Evolutionary conservation across 805 yeast genomes (phyloP), one percentile per base, ranked within the genome.

Genomic region (Blastobotrys robertii): DNA sequence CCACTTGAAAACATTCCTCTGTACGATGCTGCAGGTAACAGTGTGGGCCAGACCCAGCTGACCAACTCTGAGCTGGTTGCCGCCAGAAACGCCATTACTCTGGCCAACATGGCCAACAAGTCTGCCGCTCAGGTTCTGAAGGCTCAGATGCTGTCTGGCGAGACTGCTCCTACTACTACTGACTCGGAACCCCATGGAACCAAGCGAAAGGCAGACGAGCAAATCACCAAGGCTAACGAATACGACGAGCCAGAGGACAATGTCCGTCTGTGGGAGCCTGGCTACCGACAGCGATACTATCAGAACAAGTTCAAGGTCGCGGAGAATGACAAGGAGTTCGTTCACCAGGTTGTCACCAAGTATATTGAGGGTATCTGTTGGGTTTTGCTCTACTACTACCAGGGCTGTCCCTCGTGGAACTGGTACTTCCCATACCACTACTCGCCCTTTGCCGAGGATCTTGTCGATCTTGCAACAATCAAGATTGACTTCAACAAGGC

Each of bases 401-500:
- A 92, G 63, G 97, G 97, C 2, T 90, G 97, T 65, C 95, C 95
- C 0, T 90, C 97, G 0, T 92, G 99, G 99, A 80, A 80, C 43
- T 92, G 98, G 98, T 92, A 77, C 62, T 92, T 81, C 55, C 98
- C 97, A 0, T 90, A 81, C 59, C 97, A 92, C 58, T 94, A 92
- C 65, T 97, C 98, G 0, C 99, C 99, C 15, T 88, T 92, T 70
- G 97, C 97, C 0, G 73, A 81, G 4, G 99, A 92, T 60, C 84
- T 92, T 55, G 68, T 62, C 2, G 74, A 77, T 38, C 56, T 82
- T 34, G 58, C 60, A 8, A 56, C 55, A 16, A 51, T 74, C 15
- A 54, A 62, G 15, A 69, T 86, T 13, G 63, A 66, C 28, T 85
- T 88, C 55, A 69, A 70, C 8, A 55, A 59, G 34, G 95, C 95